Percentiles rank a stretch among this genome's conserved stretches.
Conservation (phyloP, 2,329 filamentous ascomycete genomes). For the Fusarium nygamai region DNA sequence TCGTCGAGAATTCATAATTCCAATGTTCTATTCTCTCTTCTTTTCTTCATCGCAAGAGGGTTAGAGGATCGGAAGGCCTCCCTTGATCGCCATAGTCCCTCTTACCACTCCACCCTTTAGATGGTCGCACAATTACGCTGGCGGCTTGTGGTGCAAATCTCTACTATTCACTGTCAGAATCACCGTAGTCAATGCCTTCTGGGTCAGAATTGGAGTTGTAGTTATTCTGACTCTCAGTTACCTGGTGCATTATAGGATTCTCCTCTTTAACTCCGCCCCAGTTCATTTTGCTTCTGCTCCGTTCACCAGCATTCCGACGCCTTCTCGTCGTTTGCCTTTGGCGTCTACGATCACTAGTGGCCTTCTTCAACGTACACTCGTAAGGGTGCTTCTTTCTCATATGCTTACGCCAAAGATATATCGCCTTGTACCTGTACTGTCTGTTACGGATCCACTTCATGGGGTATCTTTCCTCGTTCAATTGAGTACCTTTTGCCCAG, state of each 20-base stretch:
- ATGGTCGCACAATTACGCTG: fast-evolving
- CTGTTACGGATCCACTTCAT: not conserved
- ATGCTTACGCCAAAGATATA: not conserved
- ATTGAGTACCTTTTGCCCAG: fast-evolving
- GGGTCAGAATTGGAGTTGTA: not conserved
- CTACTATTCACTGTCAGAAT: not conserved
- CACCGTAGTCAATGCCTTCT: not conserved
- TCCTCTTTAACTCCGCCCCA: not conserved
- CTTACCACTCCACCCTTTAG: not conserved
- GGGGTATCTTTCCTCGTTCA: not conserved
- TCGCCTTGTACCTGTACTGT: no score
- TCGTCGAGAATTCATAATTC: no score
- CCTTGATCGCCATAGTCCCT: not conserved
- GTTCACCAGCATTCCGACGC: not conserved
- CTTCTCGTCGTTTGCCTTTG: not conserved
- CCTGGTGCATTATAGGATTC: fast-evolving
- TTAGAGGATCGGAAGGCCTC: not conserved
- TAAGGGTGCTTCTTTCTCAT: not conserved
- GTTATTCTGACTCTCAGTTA: fast-evolving
- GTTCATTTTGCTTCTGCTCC: not conserved
- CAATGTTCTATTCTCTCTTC: fast-evolving
- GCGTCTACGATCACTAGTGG: fast-evolving
- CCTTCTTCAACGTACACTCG: not conserved
- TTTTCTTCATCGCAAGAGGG: not conserved
- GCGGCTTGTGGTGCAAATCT: not conserved